Evolutionary conservation across 1,284 basidiomycete genomes (phyloP).

Genomic region (Rhodotorula sp.): DNA sequence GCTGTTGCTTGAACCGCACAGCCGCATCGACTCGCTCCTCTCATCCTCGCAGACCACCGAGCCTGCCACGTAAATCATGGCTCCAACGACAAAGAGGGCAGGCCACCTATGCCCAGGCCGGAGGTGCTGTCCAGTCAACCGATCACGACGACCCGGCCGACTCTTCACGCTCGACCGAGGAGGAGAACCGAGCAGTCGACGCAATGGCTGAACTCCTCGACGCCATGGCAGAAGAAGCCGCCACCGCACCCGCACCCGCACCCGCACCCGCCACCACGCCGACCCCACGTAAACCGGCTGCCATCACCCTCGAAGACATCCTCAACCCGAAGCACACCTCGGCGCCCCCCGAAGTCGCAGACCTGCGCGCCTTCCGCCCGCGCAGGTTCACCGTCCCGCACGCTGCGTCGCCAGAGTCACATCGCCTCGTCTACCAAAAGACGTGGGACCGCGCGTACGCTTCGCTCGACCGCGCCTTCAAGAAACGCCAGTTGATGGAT

Average conservation of each 20-base stretch:
- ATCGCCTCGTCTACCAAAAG: constrained; percentile 26
- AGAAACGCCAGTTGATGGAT: constrained; percentile 16
- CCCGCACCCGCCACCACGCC: background rate
- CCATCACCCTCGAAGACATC: constrained; percentile 1
- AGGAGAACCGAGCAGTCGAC: background rate
- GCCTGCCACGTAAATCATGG: background rate
- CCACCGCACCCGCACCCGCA: background rate
- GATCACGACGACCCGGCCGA: background rate
- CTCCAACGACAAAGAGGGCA: background rate
- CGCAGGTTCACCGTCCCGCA: constrained; percentile 21
- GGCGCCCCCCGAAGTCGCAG: constrained; percentile 11
- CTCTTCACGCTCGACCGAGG: background rate
- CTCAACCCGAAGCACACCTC: constrained; percentile 1
- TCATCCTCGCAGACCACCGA: background rate
- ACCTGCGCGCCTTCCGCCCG: constrained; percentile 20
- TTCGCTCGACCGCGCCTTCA: constrained; percentile 20
- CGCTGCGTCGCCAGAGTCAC: constrained; percentile 22
- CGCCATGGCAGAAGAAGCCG: constrained; percentile 39
- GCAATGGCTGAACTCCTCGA: constrained; percentile 40
- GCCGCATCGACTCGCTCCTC: background rate
- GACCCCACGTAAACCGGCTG: background rate
- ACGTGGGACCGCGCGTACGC: constrained; percentile 2
- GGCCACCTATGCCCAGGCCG: background rate
- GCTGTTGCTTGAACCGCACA: background rate
- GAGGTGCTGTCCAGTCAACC: background rate